Base-by-base conservation (phyloP, 495 filamentous ascomycete species). In the Jackrogersella minutella region DNA sequence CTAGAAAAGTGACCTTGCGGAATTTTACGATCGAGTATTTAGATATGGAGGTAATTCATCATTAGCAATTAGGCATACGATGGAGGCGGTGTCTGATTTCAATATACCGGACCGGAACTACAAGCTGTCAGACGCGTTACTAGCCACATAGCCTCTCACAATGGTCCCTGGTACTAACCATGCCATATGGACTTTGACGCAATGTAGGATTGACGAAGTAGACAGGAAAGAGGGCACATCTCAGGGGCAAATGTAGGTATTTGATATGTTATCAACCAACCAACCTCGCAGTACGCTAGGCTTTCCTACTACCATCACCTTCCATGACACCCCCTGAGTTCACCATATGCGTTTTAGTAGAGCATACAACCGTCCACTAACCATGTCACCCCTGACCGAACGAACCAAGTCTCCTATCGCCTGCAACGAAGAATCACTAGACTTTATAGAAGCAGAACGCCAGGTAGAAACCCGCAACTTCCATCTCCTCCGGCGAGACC, bases 361-460 rank as follows among this genome's bases (percentile, higher is more conserved):
- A n/a, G 13, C 14, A 49, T 30, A 14, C 30, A 49, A 34, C 14
- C 44, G 40, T 50, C 36, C 10, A 5, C 11, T 16, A 10, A 30
- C 39, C 16, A 5, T 52, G 24, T 26, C 24, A 14, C 46, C 57
- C 34, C 17, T 2, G 34, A 36, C 30, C 16, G 19, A 26, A 31
- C n/a, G 41, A 14, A 5, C 14, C 16, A 17, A 46, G n/a, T n/a
- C 5, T 5, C 19, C n/a, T 5, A 7, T 37, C 10, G 34, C 30
- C 19, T 8, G 21, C 19, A 14, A 36, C 4, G 14, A 39, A 33
- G 24, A 19, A 39, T n/a, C 9, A 31, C 64, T 84, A 96, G 16
- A 93, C 90, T 79, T 96, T 94, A 77, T 97, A 94, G 77, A 97
- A 97, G 76, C 92, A 95, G 75, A 96, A 97, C 10, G 90, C 92